Conservation (phyloP, 495 filamentous ascomycete species). For the Penicillium crystallinum region DNA sequence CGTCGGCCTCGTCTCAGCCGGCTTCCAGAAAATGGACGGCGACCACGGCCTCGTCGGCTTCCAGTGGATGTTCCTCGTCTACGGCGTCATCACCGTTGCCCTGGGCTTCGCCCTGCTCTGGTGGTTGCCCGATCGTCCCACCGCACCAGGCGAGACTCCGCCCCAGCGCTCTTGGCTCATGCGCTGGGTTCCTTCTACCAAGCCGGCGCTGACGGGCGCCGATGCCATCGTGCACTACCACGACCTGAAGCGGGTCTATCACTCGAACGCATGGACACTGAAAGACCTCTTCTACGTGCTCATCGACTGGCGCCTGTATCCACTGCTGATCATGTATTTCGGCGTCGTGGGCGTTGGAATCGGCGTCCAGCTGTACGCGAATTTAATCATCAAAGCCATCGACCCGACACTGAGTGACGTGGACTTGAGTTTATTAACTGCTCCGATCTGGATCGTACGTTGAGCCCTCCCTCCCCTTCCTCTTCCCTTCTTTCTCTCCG, state of each 20-base stretch:
- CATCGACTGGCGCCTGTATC: slow-evolving; percentile 82
- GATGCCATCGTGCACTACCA: slow-evolving; percentile 81
- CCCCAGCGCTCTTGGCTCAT: slow-evolving; percentile 37
- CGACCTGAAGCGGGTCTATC: slow-evolving; percentile 77
- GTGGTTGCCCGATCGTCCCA: slow-evolving; percentile 85
- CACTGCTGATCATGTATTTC: slow-evolving; percentile 85
- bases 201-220: slow-evolving; percentile 67
- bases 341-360: slow-evolving; percentile 90
- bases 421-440: slow-evolving; percentile 74
- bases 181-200: slow-evolving; percentile 58
- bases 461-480: not conserved
- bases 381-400: slow-evolving; percentile 76
- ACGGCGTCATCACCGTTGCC: slow-evolving; percentile 67
- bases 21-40: slow-evolving; percentile 88
- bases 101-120: slow-evolving; percentile 70
- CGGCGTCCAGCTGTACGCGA: slow-evolving; percentile 80
- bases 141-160: slow-evolving; percentile 54
- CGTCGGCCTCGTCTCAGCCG: slow-evolving; percentile 83
- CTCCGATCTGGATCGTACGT: slow-evolving; percentile 86
- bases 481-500: no score
- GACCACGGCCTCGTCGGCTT: slow-evolving; percentile 72
- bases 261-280: slow-evolving; percentile 61
- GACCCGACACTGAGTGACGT: slow-evolving; percentile 66
- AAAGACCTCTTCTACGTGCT: slow-evolving; percentile 64
- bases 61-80: slow-evolving; percentile 93